phyloP scores from a whole-genome alignment of 108 stramenopile species.

The Conticribra weissflogii region DNA sequence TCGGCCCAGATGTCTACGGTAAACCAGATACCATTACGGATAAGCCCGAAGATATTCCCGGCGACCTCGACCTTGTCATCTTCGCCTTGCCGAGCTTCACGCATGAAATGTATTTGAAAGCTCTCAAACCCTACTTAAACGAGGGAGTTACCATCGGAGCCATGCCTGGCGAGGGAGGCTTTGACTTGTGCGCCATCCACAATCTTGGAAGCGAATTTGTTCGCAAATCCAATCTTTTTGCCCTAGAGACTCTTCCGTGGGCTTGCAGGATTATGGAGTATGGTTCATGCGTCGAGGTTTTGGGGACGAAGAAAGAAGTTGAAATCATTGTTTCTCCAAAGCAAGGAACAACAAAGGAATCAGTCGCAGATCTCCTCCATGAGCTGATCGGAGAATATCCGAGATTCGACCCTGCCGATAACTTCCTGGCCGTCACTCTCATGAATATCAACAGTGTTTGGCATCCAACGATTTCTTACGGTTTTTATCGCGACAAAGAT shows the following conservation, averaged over 20 bases:
- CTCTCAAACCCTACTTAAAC: slow-evolving; percentile 44
- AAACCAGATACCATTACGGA: slow-evolving; percentile 35
- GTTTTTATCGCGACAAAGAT: slow-evolving; percentile 55
- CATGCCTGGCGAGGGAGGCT: slow-evolving; percentile 64
- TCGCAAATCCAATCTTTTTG: slow-evolving; percentile 47
- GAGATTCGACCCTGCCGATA: slow-evolving; percentile 47
- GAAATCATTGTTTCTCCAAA: slow-evolving; percentile 50
- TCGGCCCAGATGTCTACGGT: slow-evolving; percentile 46
- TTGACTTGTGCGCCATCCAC: slow-evolving; percentile 54
- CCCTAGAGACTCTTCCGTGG: slow-evolving; percentile 63
- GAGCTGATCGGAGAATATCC: slow-evolving; percentile 37
- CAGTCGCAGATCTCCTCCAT: slow-evolving; percentile 30
- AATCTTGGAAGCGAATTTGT: slow-evolving; percentile 51
- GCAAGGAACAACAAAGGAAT: slow-evolving; percentile 18
- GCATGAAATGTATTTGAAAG: slow-evolving; percentile 53
- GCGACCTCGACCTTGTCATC: slow-evolving; percentile 45
- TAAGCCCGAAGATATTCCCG: slow-evolving; percentile 29
- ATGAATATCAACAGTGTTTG: slow-evolving; percentile 69
- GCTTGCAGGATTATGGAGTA: slow-evolving; percentile 59
- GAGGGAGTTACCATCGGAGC: slow-evolving; percentile 52
- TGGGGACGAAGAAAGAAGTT: slow-evolving; percentile 64
- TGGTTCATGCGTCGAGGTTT: slow-evolving; percentile 52
- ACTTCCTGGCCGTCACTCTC: slow-evolving; percentile 60
- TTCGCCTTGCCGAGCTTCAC: slow-evolving; percentile 55
- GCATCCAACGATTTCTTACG: slow-evolving; percentile 64